Evolutionary conservation across 164 flowering plant species (phyloP).

Genomic region (Sedum album): DNA sequence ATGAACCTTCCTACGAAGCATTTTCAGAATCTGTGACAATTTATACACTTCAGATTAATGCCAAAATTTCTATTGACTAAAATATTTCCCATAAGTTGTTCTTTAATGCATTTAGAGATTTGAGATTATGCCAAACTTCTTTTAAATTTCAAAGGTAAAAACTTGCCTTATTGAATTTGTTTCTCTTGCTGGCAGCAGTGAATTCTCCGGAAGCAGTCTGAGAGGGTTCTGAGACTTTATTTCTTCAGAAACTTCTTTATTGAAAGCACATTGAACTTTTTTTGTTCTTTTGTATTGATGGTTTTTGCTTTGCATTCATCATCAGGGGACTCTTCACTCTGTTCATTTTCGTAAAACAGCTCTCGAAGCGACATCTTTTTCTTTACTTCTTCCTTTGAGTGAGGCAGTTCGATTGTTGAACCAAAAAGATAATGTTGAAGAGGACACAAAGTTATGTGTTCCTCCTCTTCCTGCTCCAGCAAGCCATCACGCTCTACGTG

Average conservation of each 20-base stretch:
- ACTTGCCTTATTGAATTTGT: slow-evolving; percentile 33
- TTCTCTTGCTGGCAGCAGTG: slow-evolving; percentile 18
- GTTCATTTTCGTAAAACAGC: slow-evolving; percentile 25
- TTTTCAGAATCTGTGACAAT: background rate
- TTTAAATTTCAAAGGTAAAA: no score
- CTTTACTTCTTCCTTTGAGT: slow-evolving; percentile 23
- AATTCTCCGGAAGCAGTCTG: slow-evolving; percentile 7
- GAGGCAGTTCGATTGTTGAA: slow-evolving; percentile 27
- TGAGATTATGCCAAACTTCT: no score
- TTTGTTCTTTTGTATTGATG: slow-evolving; percentile 13
- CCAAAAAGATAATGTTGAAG: slow-evolving; percentile 39
- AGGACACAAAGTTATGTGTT: slow-evolving; percentile 18
- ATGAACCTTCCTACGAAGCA: background rate
- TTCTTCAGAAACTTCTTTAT: slow-evolving; percentile 29
- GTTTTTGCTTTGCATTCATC: slow-evolving; percentile 11
- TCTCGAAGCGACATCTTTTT: slow-evolving; percentile 28
- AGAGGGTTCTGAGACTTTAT: slow-evolving; percentile 13
- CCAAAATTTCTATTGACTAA: background rate
- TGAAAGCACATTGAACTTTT: slow-evolving; percentile 15
- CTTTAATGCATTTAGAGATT: no score
- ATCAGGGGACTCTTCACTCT: slow-evolving; percentile 12
- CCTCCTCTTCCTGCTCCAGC: slow-evolving; percentile 14
- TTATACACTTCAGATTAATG: background rate
- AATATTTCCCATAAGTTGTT: background rate
- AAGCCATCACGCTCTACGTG: slow-evolving; percentile 15